Conservation (phyloP, 208 protist species). For the Leishmania guyanensis region DNA sequence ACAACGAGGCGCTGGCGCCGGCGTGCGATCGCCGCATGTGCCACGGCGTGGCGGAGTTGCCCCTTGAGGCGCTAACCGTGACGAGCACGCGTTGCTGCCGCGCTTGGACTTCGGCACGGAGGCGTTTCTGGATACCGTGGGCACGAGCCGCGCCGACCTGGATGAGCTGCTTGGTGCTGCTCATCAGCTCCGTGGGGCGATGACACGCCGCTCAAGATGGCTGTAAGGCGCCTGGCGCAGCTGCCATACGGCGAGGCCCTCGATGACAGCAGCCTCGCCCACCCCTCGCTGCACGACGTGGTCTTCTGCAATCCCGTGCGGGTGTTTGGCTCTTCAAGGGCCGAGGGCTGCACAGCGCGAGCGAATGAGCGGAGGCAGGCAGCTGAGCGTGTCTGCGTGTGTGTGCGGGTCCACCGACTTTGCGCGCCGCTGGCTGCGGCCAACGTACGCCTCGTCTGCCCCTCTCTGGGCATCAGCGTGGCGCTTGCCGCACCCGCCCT, state of each 20-base stretch:
- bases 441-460: background rate
- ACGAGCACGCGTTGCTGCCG: constrained; percentile 69
- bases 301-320: constrained; percentile 83
- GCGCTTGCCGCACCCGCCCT: too few species aligned
- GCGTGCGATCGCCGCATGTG: constrained; percentile 69
- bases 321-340: constrained; percentile 82
- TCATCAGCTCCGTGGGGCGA: constrained; percentile 65
- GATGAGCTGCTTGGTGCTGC: constrained; percentile 83
- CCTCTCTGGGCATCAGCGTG: background rate
- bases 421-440: too few species aligned
- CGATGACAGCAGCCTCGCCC: constrained; percentile 59
- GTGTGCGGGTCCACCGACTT: too few species aligned
- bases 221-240: constrained; percentile 60
- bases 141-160: constrained; percentile 86
- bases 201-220: constrained; percentile 38
- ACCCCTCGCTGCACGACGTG: constrained; percentile 61
- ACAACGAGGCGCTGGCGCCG: constrained; percentile 66
- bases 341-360: constrained; percentile 43
- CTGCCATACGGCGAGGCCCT: constrained; percentile 78
- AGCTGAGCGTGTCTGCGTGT: too few species aligned
- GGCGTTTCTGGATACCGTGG: constrained; percentile 67
- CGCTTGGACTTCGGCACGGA: constrained; percentile 77
- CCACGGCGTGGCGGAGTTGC: constrained; percentile 82
- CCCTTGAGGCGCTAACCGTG: constrained; percentile 74
- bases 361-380: background rate